Evolutionary conservation across 352 stramenopile species (phyloP), one percentile per base, ranked within the genome.

Genomic region (Aphanomyces euteiches): DNA sequence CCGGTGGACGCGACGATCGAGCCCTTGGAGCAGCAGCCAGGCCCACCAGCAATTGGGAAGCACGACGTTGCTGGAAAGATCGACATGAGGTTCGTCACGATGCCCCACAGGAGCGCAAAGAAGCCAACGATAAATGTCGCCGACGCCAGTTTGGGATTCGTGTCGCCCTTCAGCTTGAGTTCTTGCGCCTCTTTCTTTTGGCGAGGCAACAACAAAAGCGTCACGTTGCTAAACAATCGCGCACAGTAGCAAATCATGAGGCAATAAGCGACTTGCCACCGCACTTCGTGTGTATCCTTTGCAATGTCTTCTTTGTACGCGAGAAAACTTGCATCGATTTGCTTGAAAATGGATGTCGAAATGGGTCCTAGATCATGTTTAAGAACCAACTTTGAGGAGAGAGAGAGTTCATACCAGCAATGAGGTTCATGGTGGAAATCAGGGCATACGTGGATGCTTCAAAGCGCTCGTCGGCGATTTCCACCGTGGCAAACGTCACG

Each of bases 41-140:
- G 64, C 6, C 85, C 83, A 10, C 85, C 85, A 47, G 77, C 78
- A 40, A 93, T 76, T 5, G 78, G 80, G 56, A 93, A 69, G 68
- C 85, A 93, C 66, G 83, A 73, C 0, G 85, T 90, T 13, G 61
- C 77, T 63, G 84, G 71, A 8, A 87, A 79, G 0, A 78, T 78
- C 28, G 81, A 77, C 19, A 91, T 75, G 1, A 82, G 66, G 13
- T 77, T 79, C n/a, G 76, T 88, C 39, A 88, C 74, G 8, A 84
- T 17, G 7, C 75, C 72, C 84, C 84, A 91, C 34, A 85, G 69
- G 17, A 86, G 28, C 75, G 86, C 66, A 47, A 91, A 79, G 0
- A 19, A 73, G 3, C 50, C 59, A n/a, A 77, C 74, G 0, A 72
- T 73, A 0, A 73, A 45, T n/a, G 82, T 72, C 4, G 45, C 71